Conservation (phyloP, 208 protist genomes). For the Leishmania braziliensis region DNA sequence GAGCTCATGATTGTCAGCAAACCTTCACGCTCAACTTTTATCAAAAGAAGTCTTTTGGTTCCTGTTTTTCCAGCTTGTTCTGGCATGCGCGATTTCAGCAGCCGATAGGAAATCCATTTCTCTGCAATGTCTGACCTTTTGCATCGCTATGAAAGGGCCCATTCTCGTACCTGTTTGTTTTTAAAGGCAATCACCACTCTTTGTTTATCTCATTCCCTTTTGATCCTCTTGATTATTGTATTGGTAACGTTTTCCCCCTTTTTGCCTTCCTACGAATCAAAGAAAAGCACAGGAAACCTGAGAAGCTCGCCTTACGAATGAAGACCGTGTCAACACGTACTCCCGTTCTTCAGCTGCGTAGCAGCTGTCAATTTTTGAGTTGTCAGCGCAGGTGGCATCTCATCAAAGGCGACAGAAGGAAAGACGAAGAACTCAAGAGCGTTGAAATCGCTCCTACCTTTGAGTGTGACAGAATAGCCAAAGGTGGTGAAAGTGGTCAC, state of each 20-base stretch:
- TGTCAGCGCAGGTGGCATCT: constrained; percentile 11
- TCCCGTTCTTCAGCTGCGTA: neutral
- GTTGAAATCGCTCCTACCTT: constrained; percentile 32
- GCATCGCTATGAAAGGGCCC: neutral
- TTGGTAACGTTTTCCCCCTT: neutral
- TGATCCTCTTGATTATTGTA: neutral
- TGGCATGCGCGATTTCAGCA: neutral
- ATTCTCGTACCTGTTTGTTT: neutral
- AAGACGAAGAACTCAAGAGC: constrained; percentile 21
- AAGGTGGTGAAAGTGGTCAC: neutral
- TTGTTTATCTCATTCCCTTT: neutral
- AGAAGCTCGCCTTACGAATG: neutral
- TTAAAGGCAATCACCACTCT: neutral
- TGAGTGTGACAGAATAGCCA: constrained; percentile 8
- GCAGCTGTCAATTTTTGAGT: neutral
- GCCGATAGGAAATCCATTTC: neutral
- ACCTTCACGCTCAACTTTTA: neutral
- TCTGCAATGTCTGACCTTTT: neutral
- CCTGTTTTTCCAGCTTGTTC: too few relatives aligned
- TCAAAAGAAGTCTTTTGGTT: neutral
- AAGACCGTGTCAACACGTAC: neutral
- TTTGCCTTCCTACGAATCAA: neutral
- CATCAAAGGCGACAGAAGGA: constrained; percentile 23
- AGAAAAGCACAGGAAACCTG: neutral
- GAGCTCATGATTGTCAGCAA: neutral